Evolutionary conservation across 345 rosid genomes (phyloP).

Genomic region (Sonneratia alba): DNA sequence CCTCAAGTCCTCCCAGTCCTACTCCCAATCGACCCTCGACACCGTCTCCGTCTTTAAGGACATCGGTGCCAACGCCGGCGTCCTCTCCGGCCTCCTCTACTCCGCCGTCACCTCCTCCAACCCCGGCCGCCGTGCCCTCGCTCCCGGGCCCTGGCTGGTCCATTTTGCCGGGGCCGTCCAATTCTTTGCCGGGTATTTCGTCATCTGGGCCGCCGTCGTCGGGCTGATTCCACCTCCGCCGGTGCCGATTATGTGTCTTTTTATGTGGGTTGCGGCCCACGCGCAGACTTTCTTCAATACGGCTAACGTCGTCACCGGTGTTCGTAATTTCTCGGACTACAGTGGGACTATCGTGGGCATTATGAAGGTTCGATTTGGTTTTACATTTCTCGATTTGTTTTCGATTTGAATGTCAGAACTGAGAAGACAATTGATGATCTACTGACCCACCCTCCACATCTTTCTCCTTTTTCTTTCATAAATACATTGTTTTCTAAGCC

Average conservation of each 20-base stretch:
- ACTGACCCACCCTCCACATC: no score
- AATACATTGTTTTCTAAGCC: not conserved
- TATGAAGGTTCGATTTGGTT: conserved; percentile 48
- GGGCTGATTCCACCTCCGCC: conserved; percentile 58
- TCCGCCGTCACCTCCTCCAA: conserved; percentile 27
- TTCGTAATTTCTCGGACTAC: conserved; percentile 53
- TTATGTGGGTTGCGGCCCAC: conserved; percentile 62
- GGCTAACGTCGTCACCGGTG: conserved; percentile 64
- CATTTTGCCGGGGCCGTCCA: conserved; percentile 53
- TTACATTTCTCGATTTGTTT: not conserved
- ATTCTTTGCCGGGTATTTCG: conserved; percentile 62
- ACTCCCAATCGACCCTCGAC: conserved; percentile 90
- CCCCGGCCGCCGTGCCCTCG: conserved; percentile 9
- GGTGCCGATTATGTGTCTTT: conserved; percentile 61
- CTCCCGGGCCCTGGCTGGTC: conserved; percentile 72
- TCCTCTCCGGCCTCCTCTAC: conserved; percentile 73
- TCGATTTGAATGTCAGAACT: not conserved
- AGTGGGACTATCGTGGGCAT: conserved; percentile 86
- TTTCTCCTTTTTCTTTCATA: no score
- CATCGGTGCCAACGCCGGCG: conserved; percentile 82
- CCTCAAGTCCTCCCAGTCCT: conserved; percentile 65
- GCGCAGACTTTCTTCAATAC: conserved; percentile 70
- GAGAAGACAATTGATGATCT: not conserved
- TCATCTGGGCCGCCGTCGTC: conserved; percentile 74
- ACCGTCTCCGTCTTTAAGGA: conserved; percentile 93